These are phyloP conservation scores for Barnettozyma pratensis DNA, from an alignment of 805 yeast species.

Conservation along the genomic window DNA sequence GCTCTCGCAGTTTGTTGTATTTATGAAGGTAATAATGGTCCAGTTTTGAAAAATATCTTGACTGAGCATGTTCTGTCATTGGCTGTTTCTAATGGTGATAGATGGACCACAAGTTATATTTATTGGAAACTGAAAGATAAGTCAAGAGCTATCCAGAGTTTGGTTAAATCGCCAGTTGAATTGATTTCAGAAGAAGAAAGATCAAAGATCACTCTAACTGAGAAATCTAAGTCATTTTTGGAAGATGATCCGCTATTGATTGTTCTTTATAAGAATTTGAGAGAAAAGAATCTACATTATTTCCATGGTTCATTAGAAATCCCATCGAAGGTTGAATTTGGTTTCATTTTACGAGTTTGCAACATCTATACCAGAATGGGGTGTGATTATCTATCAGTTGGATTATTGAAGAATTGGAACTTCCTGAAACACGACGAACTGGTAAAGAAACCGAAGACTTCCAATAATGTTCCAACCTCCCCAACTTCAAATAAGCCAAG, in stretches of 20 bases:
- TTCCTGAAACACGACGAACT: constrained; percentile 34
- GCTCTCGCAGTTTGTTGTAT: constrained; percentile 81
- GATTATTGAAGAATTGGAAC: constrained; percentile 62
- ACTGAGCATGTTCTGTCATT: constrained; percentile 45
- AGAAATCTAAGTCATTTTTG: constrained; percentile 37
- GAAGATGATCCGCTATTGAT: constrained; percentile 82
- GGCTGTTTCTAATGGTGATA: constrained; percentile 58
- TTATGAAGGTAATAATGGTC: constrained; percentile 59
- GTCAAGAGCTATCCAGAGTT: constrained; percentile 52
- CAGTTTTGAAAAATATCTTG: constrained; percentile 45
- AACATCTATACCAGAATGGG: constrained; percentile 83
- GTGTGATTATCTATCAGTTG: constrained; percentile 71
- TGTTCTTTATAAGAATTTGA: constrained; percentile 55
- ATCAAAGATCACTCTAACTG: constrained; percentile 14
- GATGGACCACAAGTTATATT: constrained; percentile 82
- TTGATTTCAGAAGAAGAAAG: constrained; percentile 30
- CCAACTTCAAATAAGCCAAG: constrained; percentile 3
- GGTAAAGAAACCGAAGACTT: constrained; percentile 11
- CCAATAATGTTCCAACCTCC: constrained; percentile 1
- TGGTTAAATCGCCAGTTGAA: constrained; percentile 50
- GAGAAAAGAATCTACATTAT: constrained; percentile 47
- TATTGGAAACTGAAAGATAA: constrained; percentile 58
- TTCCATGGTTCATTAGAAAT: constrained; percentile 41
- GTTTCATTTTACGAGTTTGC: constrained; percentile 57
- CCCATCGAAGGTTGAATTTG: constrained; percentile 47